A percentile compares a stretch with the other conserved stretches of the same genome.
phyloP scores from a whole-genome alignment of 768 basidiomycete species.

The Tephrocybe sp. region DNA sequence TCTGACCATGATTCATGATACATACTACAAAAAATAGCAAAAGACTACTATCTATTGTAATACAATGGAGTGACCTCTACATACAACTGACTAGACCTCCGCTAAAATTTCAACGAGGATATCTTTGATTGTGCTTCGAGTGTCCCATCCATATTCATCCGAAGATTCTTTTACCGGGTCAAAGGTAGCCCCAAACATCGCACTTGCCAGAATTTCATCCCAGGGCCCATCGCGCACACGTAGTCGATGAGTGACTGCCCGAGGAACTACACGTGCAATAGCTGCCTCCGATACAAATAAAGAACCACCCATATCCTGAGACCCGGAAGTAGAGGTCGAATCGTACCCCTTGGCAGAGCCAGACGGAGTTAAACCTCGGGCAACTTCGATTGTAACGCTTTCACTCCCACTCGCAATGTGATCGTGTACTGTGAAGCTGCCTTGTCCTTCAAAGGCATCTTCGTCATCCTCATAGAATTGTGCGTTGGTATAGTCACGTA shows the following conservation, averaged over 20 bases:
- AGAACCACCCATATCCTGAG: conserved; percentile 21
- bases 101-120: conserved; percentile 58
- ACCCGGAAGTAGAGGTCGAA: background rate
- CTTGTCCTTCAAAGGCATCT: background rate
- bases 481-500: conserved; percentile 1
- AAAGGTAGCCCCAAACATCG: conserved; percentile 57
- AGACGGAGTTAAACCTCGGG: conserved; percentile 11
- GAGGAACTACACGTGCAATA: conserved; percentile 68
- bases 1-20: background rate
- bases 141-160: conserved; percentile 17
- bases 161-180: conserved; percentile 15
- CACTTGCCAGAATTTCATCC: conserved; percentile 67
- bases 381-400: conserved; percentile 10
- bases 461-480: conserved; percentile 6
- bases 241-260: conserved; percentile 73
- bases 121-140: conserved; percentile 55
- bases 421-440: conserved; percentile 6
- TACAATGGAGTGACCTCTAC: no score
- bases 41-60: no score
- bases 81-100: conserved; percentile 47
- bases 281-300: conserved; percentile 74
- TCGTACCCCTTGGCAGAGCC: conserved; percentile 1
- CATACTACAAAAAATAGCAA: no score
- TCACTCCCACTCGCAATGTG: conserved; percentile 17
- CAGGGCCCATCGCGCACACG: conserved; percentile 66